Percentiles rank a stretch among this genome's conserved stretches.
phyloP scores from a whole-genome alignment of 257 asterid genomes.

The Solanum chmielewskii region DNA sequence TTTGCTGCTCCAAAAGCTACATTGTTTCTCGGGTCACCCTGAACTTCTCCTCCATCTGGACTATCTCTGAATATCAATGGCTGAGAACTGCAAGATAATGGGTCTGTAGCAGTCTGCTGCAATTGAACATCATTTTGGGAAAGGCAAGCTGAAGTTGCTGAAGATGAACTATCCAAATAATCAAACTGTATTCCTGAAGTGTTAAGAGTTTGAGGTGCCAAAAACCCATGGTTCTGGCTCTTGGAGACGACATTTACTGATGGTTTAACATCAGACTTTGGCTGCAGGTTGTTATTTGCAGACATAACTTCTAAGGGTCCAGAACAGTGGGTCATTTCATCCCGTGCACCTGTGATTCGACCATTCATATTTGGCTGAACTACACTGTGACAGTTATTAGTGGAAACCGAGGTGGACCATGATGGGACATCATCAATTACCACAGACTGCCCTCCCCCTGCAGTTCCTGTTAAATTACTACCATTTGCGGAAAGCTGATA shows the following conservation, averaged over 20 bases:
- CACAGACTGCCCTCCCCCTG: slow-evolving; percentile 53
- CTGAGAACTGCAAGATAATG: slow-evolving; percentile 67
- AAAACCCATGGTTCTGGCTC: slow-evolving; percentile 54
- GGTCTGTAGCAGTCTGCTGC: slow-evolving; percentile 43
- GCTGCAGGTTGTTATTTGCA: slow-evolving; percentile 33
- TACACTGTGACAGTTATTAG: slow-evolving; percentile 56
- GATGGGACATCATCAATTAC: slow-evolving; percentile 83
- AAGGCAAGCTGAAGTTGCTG: slow-evolving; percentile 78
- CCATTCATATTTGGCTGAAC: slow-evolving; percentile 40
- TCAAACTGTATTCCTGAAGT: slow-evolving; percentile 51
- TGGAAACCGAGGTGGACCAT: slow-evolving; percentile 87
- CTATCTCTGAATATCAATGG: slow-evolving; percentile 55
- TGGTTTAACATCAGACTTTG: slow-evolving; percentile 37
- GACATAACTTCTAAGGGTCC: slow-evolving; percentile 40
- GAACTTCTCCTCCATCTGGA: slow-evolving; percentile 57
- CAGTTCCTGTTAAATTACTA: not conserved
- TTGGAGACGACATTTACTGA: slow-evolving; percentile 37
- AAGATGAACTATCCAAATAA: slow-evolving; percentile 81
- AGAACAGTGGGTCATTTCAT: slow-evolving; percentile 50
- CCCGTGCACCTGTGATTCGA: slow-evolving; percentile 22
- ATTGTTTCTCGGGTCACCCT: slow-evolving; percentile 47
- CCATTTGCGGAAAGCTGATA: slow-evolving; percentile 41
- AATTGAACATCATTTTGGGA: slow-evolving; percentile 63
- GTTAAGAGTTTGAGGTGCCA: slow-evolving; percentile 25
- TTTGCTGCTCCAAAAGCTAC: slow-evolving; percentile 42